These are phyloP conservation scores for Keithomyces neogunnii DNA, from an alignment of 2,329 filamentous ascomycete genomes.

Conservation along the genomic window DNA sequence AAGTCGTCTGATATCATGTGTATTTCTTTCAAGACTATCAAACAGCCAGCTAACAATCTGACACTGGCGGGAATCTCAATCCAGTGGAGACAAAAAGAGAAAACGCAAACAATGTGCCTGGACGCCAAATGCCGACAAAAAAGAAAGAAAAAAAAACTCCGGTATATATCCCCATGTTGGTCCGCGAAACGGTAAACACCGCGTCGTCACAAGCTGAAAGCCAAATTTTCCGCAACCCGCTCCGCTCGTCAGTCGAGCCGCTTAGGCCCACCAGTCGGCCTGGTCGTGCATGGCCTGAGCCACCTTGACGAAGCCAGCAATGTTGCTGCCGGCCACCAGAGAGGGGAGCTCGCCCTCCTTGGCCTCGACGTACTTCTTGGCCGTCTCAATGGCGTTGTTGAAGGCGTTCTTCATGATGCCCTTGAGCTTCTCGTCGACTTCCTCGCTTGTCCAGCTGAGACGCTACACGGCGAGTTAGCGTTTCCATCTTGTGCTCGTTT, in stretches of 20 bases:
- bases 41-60: background rate
- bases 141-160: too few relatives aligned
- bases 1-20: too few relatives aligned
- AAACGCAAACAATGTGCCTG: background rate
- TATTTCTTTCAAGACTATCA: background rate
- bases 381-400: conserved; percentile 78
- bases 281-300: conserved; percentile 90
- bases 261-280: conserved; percentile 73
- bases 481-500: too few relatives aligned
- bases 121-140: too few relatives aligned
- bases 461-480: conserved; percentile 38
- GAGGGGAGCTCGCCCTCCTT: conserved; percentile 79
- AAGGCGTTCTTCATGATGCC: conserved; percentile 93
- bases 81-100: background rate
- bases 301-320: conserved; percentile 97
- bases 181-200: background rate
- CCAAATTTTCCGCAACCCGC: background rate
- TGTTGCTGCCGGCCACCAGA: conserved; percentile 89
- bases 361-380: conserved; percentile 75
- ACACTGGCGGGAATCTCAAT: background rate
- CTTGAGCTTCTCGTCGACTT: conserved; percentile 88
- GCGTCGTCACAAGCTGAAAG: background rate
- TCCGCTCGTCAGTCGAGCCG: background rate
- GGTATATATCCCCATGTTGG: too few relatives aligned
- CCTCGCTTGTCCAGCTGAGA: conserved; percentile 75